Evolutionary conservation across 495 filamentous ascomycete genomes (phyloP).

Genomic region (Penicillium samsonianum): DNA sequence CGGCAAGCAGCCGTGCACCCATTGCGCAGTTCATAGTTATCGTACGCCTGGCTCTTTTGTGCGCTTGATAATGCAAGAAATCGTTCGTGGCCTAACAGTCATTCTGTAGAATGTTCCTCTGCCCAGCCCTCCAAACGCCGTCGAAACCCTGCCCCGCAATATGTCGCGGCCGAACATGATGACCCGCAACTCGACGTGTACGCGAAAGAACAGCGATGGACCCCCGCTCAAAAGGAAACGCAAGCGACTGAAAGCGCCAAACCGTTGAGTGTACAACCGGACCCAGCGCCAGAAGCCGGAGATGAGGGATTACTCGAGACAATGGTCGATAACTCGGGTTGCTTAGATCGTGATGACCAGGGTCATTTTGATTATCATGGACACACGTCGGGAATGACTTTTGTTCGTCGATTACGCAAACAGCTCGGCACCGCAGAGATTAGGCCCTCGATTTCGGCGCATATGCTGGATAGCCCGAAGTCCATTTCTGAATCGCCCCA

Average conservation of each 20-base stretch:
- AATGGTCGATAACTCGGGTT: constrained; percentile 90
- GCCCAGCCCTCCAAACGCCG: constrained; percentile 95
- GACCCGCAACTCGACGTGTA: constrained; percentile 76
- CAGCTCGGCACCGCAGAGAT: constrained; percentile 67
- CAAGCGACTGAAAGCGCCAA: constrained; percentile 15
- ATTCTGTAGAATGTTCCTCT: constrained; percentile 83
- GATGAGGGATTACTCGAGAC: constrained; percentile 83
- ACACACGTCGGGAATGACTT: constrained; percentile 91
- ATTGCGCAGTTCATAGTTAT: constrained; percentile 97
- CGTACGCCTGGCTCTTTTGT: constrained; percentile 59
- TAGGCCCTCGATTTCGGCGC: constrained; percentile 41
- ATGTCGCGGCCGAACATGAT: constrained; percentile 86
- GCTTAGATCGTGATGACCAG: no score
- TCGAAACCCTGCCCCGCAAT: constrained; percentile 91
- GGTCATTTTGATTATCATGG: no score
- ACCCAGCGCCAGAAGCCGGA: constrained; percentile 35
- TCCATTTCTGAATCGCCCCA: constrained; percentile 63
- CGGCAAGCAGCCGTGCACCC: constrained; percentile 95
- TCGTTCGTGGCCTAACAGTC: constrained; percentile 31
- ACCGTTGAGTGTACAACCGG: constrained; percentile 19
- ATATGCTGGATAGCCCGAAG: constrained; percentile 75
- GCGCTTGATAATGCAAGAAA: constrained; percentile 10
- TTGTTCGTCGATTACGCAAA: constrained; percentile 79
- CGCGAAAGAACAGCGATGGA: constrained; percentile 53
- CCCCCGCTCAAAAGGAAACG: constrained; percentile 31